These are phyloP conservation scores for Trifolium fragiferum DNA, from an alignment of 306 rosid genomes.

Conservation along the genomic window DNA sequence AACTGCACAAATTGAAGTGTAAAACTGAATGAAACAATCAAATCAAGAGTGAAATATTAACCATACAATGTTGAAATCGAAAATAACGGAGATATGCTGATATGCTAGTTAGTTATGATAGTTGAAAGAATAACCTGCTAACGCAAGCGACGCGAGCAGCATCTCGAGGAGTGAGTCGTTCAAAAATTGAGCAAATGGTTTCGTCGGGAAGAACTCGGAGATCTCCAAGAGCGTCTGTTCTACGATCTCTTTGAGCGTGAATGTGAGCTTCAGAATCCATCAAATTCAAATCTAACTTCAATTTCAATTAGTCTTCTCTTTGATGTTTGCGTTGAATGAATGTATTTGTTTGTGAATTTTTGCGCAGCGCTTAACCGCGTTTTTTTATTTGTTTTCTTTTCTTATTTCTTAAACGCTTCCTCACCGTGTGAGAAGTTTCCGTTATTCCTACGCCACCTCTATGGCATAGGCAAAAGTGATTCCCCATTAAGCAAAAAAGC, in stretches of 20 bases:
- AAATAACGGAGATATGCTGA: neutral
- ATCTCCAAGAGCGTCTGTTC: conserved; percentile 78
- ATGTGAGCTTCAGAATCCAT: conserved; percentile 50
- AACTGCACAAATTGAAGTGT: neutral
- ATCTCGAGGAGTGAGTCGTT: conserved; percentile 70
- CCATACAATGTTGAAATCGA: neutral
- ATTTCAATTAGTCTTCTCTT: neutral
- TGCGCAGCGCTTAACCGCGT: conserved; percentile 25
- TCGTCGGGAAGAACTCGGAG: conserved; percentile 83
- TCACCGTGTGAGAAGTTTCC: conserved; percentile 34
- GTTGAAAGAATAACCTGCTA: conserved; percentile 65
- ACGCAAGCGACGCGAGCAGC: conserved; percentile 83
- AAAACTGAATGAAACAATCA: conserved; percentile 33
- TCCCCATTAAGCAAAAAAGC: neutral
- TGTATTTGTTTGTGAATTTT: neutral
- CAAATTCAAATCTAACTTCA: conserved; percentile 23
- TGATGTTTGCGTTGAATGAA: neutral
- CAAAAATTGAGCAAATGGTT: conserved; percentile 70
- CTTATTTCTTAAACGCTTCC: conserved; percentile 9
- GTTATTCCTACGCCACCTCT: conserved; percentile 34
- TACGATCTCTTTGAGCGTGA: conserved; percentile 61
- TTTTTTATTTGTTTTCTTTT: neutral
- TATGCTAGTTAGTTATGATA: neutral
- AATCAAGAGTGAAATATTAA: conserved; percentile 18
- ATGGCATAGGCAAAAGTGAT: neutral